A percentile compares a stretch with the other conserved stretches of the same genome.
These are phyloP conservation scores for Crithidia bombi DNA, from an alignment of 208 protist species.

Conservation along the genomic window DNA sequence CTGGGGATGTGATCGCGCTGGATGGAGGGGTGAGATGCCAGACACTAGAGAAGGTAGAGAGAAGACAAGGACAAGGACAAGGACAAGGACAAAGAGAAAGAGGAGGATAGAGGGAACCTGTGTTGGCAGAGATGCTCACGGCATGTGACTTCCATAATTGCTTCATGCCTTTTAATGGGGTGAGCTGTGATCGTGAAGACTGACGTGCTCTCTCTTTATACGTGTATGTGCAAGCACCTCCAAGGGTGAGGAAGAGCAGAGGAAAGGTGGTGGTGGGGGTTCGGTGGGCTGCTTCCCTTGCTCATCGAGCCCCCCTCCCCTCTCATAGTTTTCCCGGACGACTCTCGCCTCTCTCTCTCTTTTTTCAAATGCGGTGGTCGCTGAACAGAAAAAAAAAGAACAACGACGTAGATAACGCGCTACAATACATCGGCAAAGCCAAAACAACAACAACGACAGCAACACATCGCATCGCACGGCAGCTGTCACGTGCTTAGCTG, in stretches of 20 bases:
- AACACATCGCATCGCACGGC: background rate
- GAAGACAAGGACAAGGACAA: background rate
- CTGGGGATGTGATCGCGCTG: too few species aligned
- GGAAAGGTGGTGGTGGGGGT: too few species aligned
- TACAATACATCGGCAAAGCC: background rate
- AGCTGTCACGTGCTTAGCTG: conserved; percentile 9
- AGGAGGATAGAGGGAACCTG: background rate
- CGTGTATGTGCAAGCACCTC: too few species aligned
- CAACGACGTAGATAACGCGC: background rate
- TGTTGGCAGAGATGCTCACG: background rate
- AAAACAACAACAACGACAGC: background rate
- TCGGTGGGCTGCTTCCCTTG: too few species aligned
- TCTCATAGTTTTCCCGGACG: too few species aligned
- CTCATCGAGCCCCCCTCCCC: too few species aligned
- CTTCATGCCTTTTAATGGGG: background rate
- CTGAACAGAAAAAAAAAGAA: background rate
- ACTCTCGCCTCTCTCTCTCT: too few species aligned
- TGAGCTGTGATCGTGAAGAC: too few species aligned
- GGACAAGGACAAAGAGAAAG: background rate
- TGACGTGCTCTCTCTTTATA: too few species aligned
- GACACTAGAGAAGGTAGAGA: background rate
- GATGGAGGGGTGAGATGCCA: background rate
- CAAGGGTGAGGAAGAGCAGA: too few species aligned
- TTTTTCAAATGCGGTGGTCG: too few species aligned
- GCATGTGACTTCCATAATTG: too few species aligned